phyloP scores from a whole-genome alignment of 352 stramenopile genomes.

The Pythium biforme region DNA sequence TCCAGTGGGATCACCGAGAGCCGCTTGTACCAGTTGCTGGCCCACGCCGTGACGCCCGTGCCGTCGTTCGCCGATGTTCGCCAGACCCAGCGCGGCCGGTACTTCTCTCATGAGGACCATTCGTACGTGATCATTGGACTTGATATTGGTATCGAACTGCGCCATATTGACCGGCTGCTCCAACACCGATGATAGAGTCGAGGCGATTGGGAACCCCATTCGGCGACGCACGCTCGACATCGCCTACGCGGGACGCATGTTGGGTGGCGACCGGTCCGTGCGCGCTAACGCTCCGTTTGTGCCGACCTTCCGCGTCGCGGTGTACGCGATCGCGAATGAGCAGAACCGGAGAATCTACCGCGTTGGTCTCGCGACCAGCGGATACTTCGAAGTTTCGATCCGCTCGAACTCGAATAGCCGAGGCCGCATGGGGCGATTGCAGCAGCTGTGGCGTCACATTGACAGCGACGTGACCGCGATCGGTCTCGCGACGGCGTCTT shows the following conservation, averaged over 20 bases:
- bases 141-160: not conserved
- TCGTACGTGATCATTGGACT: constrained; percentile 29
- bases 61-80: constrained; percentile 59
- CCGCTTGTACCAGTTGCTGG: constrained; percentile 71
- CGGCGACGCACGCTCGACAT: constrained; percentile 42
- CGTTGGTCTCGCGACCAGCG: constrained; percentile 53
- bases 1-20: constrained; percentile 46
- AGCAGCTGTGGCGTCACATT: constrained; percentile 7
- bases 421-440: constrained; percentile 8
- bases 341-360: constrained; percentile 29
- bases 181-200: constrained; percentile 21
- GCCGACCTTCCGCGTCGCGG: constrained; percentile 52
- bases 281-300: constrained; percentile 68
- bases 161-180: no score
- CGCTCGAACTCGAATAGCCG: constrained; percentile 13
- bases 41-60: constrained; percentile 61
- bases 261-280: constrained; percentile 66
- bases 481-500: constrained; percentile 48
- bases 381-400: constrained; percentile 80
- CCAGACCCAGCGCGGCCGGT: constrained; percentile 39
- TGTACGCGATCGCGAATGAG: constrained; percentile 33
- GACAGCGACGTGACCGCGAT: constrained; percentile 59
- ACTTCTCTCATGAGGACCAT: constrained; percentile 46
- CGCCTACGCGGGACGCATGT: constrained; percentile 43
- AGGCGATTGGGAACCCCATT: constrained; percentile 14